phyloP scores from a whole-genome alignment of 2,329 filamentous ascomycete genomes.

The Diaporthe eres region DNA sequence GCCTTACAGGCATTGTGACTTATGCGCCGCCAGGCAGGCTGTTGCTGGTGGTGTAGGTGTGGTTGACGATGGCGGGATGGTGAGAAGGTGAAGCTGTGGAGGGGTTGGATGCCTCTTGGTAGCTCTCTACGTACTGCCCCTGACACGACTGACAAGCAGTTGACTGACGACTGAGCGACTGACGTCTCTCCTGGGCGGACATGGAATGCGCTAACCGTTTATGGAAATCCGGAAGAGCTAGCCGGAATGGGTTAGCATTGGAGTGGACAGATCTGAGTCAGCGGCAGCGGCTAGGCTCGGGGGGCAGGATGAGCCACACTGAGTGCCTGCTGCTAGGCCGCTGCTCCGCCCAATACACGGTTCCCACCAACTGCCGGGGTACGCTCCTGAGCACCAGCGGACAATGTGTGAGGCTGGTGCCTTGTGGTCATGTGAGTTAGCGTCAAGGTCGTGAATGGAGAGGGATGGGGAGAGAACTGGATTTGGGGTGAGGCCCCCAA shows the following conservation, averaged over 20 bases:
- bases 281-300: conserved; percentile 4
- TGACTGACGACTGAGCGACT: conserved; percentile 29
- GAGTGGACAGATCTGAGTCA: conserved; percentile 9
- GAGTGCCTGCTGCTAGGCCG: not conserved
- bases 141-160: conserved; percentile 29
- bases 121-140: conserved; percentile 28
- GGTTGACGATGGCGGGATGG: not conserved
- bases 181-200: conserved; percentile 30
- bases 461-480: not conserved
- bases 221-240: not conserved
- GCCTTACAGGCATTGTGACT: conserved; percentile 45
- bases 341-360: not conserved
- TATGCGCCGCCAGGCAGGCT: conserved; percentile 38
- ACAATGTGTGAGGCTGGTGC: conserved; percentile 33
- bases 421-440: conserved; percentile 40
- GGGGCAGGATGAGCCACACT: conserved; percentile 33
- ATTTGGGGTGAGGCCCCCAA: conserved; percentile 14
- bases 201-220: not conserved
- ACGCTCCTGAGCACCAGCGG: not conserved
- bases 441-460: conserved; percentile 34
- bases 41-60: conserved; percentile 41
- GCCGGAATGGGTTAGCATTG: not conserved
- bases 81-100: conserved; percentile 16
- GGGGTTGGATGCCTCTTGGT: conserved; percentile 33
- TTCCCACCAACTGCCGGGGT: not conserved